Conservation (phyloP, 805 yeast species). For the Dipodascopsis tothii region DNA sequence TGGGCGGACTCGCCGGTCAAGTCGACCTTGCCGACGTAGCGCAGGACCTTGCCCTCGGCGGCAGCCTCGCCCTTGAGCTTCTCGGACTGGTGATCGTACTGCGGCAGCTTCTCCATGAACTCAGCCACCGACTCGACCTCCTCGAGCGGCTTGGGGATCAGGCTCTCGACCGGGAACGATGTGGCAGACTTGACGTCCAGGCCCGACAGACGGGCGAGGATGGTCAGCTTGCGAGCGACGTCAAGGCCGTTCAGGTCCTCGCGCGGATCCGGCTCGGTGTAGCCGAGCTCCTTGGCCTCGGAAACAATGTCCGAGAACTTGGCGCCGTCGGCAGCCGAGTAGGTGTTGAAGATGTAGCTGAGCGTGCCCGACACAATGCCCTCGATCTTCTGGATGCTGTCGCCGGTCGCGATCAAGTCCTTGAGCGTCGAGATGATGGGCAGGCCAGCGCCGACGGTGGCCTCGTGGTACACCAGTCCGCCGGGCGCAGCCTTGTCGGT, state of each 20-base stretch:
- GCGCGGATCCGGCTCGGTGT: conserved; percentile 99
- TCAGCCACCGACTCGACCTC: conserved; percentile 39
- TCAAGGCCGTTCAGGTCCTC: conserved; percentile 97
- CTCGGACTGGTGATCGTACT: conserved; percentile 73
- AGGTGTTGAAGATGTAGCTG: conserved; percentile 90
- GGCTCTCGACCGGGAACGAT: conserved; percentile 87
- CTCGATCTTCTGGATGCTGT: conserved; percentile 80
- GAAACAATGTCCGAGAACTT: conserved; percentile 86
- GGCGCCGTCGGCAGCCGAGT: conserved; percentile 51
- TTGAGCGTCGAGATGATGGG: conserved; percentile 85
- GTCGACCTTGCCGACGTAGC: conserved; percentile 91
- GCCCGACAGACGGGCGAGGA: conserved; percentile 89
- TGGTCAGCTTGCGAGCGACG: conserved; percentile 96
- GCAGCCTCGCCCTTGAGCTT: conserved; percentile 74
- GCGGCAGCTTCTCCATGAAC: conserved; percentile 70
- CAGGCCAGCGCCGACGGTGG: conserved; percentile 97
- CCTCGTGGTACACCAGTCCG: conserved; percentile 91
- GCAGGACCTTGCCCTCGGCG: conserved; percentile 72
- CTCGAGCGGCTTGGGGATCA: conserved; percentile 83
- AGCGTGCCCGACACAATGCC: conserved; percentile 96
- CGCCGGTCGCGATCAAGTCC: conserved; percentile 89
- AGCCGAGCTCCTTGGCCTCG: conserved; percentile 84
- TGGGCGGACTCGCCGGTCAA: conserved; percentile 35
- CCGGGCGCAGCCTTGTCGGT: conserved; percentile 35
- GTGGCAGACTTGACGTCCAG: conserved; percentile 76